Conservation (phyloP, 179 eudicot species). For the Patellifolia procumbens region DNA sequence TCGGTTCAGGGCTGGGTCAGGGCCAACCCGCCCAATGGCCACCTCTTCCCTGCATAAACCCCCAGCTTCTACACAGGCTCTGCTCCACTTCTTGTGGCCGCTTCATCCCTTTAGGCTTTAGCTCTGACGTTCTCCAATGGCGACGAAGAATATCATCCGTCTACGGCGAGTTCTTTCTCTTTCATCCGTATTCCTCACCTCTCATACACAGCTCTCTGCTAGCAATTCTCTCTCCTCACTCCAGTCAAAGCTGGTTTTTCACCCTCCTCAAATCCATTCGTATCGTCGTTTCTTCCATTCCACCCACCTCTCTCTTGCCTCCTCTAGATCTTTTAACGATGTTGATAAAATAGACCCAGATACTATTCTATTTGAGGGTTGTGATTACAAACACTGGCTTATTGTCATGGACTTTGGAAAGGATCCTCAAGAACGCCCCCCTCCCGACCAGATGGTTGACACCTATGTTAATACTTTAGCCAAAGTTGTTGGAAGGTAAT, state of each 20-base stretch:
- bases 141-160: constrained; percentile 25
- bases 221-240: constrained; percentile 14
- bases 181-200: constrained; percentile 17
- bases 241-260: background rate
- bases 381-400: constrained; percentile 93
- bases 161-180: constrained; percentile 39
- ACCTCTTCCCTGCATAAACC: too few relatives aligned
- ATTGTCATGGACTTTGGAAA: constrained; percentile 81
- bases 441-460: constrained; percentile 72
- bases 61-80: too few relatives aligned
- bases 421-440: constrained; percentile 43
- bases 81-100: too few relatives aligned
- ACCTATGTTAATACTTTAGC: constrained; percentile 80
- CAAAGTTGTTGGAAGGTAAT: constrained; percentile 74
- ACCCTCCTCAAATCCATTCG: background rate
- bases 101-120: background rate
- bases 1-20: too few relatives aligned
- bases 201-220: constrained; percentile 1
- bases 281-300: constrained; percentile 35
- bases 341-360: constrained; percentile 59
- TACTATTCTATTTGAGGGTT: constrained; percentile 76
- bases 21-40: too few relatives aligned
- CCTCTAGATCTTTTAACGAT: constrained; percentile 28
- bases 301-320: constrained; percentile 19
- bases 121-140: constrained; percentile 22